Base-by-base conservation (phyloP, 495 filamentous ascomycete genomes). In the Trichocladium uniseriatum region DNA sequence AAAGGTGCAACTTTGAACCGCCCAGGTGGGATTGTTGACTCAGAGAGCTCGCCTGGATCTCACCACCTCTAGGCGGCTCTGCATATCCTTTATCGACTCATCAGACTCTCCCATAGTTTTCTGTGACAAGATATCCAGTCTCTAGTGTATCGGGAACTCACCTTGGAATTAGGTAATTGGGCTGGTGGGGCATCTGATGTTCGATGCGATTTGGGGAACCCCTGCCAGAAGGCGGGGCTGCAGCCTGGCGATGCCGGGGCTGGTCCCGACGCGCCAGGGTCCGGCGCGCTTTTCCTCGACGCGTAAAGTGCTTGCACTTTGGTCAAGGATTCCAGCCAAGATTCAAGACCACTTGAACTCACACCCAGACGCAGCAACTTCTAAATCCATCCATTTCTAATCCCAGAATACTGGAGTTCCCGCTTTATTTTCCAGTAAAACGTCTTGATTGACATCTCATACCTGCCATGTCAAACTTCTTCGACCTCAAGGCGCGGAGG, bases 401-500 rank as follows among this genome's bases (percentile, higher is more conserved):
- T 43, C 21, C 40, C 24, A 27, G 24, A 4, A 27, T 8, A 27
- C 24, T 8, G 24, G 4, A 27, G 8, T 27, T 27, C 8, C 24
- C n/a, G n/a, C n/a, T 16, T 6, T 3, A 31, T 2, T 24, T 2
- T 15, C 20, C 1, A 6, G 0, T 29, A 13, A 19, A 16, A 8
- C 9, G 31, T 24, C 15, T 43, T 19, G 6, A 35, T 32, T 24
- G 13, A 1, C 21, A 29, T 14, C 28, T 4, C 19, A 6, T 6
- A 19, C 27, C 18, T 21, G 42, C 16, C 27, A 85, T 86, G 79
- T 79, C 87, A 24, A 89, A 74, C 62, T 99, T 97, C 70, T 99
- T 99, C 68, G 89, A 92, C 64, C 78, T 95, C 55, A 95, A 90
- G 69, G 92, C 90, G 36, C 86, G 89, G 21, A 87, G 87, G 67